Base-by-base conservation (phyloP, 2,329 filamentous ascomycete species). In the Trichoderma afroharzianum region DNA sequence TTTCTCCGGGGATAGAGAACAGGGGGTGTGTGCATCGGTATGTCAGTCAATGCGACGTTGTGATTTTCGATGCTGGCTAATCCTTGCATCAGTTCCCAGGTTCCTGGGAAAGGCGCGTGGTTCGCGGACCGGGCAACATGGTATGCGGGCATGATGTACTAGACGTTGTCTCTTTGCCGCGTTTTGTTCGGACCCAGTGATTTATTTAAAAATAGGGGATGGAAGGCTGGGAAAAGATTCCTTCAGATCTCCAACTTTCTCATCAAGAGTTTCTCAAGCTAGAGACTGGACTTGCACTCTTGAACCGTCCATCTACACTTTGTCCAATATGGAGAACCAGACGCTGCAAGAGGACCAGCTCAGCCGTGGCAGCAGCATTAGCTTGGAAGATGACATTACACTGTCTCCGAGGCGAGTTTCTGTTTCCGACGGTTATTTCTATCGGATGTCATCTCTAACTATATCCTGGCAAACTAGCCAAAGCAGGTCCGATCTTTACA, bases 301-400 rank as follows among this genome's bases (percentile, higher is more conserved):
- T 53, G 47, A 53, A 14, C 43, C 43, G n/a, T 6, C 43, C 50
- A 3, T 43, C 36, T 8, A 30, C 9, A 26, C 14, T 5, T 59
- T 43, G 12, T 6, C n/a, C 36, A 59, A 12, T 11, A 69, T 69
- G 66, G 66, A 61, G 21, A 24, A 62, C 30, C 66, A 28, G 21
- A 24, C 11, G 21, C 30, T 21, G 36, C 66, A 47, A 53, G 39
- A 62, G 3, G 66, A 7, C 11, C 28, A 12, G 6, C 39, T 12
- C 39, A 69, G 66, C 26, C 66, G 39, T 24, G 39, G 36, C n/a
- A 69, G 66, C 30, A 69, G 66, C 26, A 69, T 69, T 14, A 69
- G 66, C 43, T 15, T 69, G 57, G 66, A 69, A 24, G 66, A 69
- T n/a, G 55, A 53, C 18, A 32, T 24, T 18, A 24, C 28, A 7